phyloP scores from a whole-genome alignment of 2,329 filamentous ascomycete genomes.

The Daldinia sp. region DNA sequence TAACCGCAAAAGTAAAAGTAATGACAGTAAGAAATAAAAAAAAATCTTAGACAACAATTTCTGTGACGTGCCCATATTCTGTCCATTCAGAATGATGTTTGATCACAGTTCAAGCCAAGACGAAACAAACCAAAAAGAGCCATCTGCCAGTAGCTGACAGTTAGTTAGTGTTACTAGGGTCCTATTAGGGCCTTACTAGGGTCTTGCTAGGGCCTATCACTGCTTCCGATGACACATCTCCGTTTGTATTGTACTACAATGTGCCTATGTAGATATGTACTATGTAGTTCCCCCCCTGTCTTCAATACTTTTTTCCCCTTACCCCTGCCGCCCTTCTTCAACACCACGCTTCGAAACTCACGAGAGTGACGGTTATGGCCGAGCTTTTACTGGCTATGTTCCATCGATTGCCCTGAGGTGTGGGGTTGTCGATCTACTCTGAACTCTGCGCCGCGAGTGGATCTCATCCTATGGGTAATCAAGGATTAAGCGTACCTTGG shows the following conservation, averaged over 20 bases:
- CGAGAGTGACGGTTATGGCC: slow-evolving; percentile 52
- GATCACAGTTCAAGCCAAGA: slow-evolving; percentile 45
- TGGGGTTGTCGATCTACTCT: slow-evolving; percentile 46
- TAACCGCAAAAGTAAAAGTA: background rate
- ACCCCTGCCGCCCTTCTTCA: slow-evolving; percentile 52
- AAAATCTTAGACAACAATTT: slow-evolving; percentile 6
- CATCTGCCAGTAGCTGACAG: slow-evolving; percentile 19
- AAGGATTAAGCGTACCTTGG: slow-evolving; percentile 42
- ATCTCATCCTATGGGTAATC: slow-evolving; percentile 34
- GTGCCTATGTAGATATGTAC: background rate
- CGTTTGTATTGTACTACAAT: slow-evolving; percentile 30
- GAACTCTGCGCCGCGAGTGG: slow-evolving; percentile 42
- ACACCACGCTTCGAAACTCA: slow-evolving; percentile 56
- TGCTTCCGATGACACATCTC: slow-evolving; percentile 25
- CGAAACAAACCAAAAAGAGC: slow-evolving; percentile 52
- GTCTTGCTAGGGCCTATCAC: slow-evolving; percentile 49
- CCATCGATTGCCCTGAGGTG: slow-evolving; percentile 45
- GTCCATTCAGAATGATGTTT: slow-evolving; percentile 44
- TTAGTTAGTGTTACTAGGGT: background rate
- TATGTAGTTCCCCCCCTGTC: background rate
- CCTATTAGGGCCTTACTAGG: background rate
- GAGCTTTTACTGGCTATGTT: slow-evolving; percentile 53
- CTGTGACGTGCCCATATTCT: slow-evolving; percentile 8
- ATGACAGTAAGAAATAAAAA: slow-evolving; percentile 13
- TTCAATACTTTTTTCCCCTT: slow-evolving; percentile 14